A percentile compares a stretch with the other conserved stretches of the same genome.
These are phyloP conservation scores for Abortiporus biennis DNA, from an alignment of 1,284 basidiomycete species.

Conservation along the genomic window DNA sequence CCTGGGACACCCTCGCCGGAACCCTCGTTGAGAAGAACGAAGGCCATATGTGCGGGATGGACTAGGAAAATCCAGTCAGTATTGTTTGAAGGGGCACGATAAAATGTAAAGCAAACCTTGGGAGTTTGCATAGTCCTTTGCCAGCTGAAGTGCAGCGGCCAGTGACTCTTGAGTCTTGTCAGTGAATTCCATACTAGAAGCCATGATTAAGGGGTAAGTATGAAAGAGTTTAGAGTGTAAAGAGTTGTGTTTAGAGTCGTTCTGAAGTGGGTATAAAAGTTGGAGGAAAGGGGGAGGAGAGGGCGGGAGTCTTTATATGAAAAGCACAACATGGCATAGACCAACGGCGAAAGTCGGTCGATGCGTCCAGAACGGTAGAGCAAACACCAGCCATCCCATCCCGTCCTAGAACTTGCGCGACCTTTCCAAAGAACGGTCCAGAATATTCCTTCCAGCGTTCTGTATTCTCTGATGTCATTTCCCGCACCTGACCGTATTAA, in stretches of 20 bases:
- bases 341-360: not conserved
- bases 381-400: not conserved
- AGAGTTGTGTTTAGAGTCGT: constrained; percentile 13
- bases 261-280: not conserved
- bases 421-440: no score
- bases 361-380: not conserved
- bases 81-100: not conserved
- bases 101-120: constrained; percentile 44
- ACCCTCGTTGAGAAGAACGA: constrained; percentile 65
- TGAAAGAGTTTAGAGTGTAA: constrained; percentile 18
- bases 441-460: no score
- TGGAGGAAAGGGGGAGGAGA: not conserved
- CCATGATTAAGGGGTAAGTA: constrained; percentile 34
- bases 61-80: constrained; percentile 32
- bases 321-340: not conserved
- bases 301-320: not conserved
- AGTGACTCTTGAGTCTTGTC: constrained; percentile 71
- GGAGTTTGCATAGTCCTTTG: constrained; percentile 77
- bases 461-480: constrained; percentile 13
- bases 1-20: constrained; percentile 30
- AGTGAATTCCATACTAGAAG: constrained; percentile 68
- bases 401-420: constrained; percentile 1
- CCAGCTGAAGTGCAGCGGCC: constrained; percentile 67
- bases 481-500: constrained; percentile 8
- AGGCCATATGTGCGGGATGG: constrained; percentile 73